A percentile compares a stretch with the other conserved stretches of the same genome.
Conservation (phyloP, 2,329 filamentous ascomycete genomes). For the Phaeosphaeriaceae sp. region DNA sequence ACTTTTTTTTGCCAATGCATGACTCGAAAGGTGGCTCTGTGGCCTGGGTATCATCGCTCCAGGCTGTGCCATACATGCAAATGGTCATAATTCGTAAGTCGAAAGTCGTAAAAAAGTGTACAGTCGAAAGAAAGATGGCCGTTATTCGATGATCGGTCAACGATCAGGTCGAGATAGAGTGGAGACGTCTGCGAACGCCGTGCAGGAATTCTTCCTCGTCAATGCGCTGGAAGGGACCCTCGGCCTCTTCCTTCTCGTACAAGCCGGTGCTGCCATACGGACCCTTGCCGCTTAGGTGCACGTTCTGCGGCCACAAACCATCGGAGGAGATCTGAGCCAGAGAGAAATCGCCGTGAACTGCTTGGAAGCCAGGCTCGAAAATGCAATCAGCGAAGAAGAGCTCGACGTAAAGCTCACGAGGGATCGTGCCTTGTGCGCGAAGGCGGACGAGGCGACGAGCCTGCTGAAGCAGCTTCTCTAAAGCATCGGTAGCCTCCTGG, state of each 20-base stretch:
- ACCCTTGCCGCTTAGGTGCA: conserved; percentile 52
- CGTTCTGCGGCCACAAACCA: conserved; percentile 51
- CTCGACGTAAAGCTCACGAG: conserved; percentile 53
- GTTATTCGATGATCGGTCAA: conserved; percentile 21
- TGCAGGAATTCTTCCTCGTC: conserved; percentile 48
- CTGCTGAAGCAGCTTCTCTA: conserved; percentile 51
- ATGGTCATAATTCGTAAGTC: conserved; percentile 36
- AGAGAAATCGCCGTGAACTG: conserved; percentile 59
- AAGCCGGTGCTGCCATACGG: conserved; percentile 59
- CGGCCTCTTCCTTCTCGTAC: conserved; percentile 58
- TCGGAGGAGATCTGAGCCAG: conserved; percentile 50
- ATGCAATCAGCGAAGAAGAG: conserved; percentile 61
- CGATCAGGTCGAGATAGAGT: conserved; percentile 47
- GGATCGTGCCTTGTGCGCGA: conserved; percentile 47
- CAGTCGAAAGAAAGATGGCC: conserved; percentile 27
- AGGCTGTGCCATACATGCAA: conserved; percentile 41
- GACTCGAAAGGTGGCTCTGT: conserved; percentile 28
- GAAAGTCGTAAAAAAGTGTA: conserved; percentile 24
- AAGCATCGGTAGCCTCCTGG: conserved; percentile 42
- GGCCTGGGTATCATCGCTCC: conserved; percentile 44
- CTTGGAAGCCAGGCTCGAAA: conserved; percentile 55
- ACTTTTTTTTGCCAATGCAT: conserved; percentile 26
- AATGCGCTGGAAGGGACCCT: conserved; percentile 48
- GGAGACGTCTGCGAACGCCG: conserved; percentile 44
- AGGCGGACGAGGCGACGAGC: conserved; percentile 51